These are phyloP conservation scores for Aspergillus olivimuriae DNA, from an alignment of 495 filamentous ascomycete species.

Conservation along the genomic window DNA sequence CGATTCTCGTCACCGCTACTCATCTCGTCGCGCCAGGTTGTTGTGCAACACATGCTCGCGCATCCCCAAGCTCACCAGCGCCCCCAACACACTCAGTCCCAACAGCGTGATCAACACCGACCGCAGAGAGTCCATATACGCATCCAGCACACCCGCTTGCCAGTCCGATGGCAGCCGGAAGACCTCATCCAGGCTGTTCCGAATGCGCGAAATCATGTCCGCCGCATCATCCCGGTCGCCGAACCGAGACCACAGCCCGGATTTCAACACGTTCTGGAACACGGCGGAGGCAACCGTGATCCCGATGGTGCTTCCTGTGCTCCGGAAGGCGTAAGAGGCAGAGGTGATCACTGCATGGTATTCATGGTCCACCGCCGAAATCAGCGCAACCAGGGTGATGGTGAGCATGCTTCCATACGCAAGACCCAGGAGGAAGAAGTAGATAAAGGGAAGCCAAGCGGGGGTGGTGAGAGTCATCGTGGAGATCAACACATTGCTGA, in stretches of 20 bases:
- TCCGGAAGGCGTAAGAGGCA: conserved; percentile 74
- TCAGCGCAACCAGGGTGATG: conserved; percentile 69
- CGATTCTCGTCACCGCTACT: not conserved
- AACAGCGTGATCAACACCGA: conserved; percentile 68
- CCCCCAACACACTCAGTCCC: conserved; percentile 53
- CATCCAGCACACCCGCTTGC: conserved; percentile 60
- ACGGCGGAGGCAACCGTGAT: conserved; percentile 70
- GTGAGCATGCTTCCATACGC: conserved; percentile 78
- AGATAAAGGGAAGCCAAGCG: conserved; percentile 56
- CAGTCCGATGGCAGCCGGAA: conserved; percentile 61
- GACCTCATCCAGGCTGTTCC: conserved; percentile 70
- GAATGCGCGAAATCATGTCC: conserved; percentile 61
- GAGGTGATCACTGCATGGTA: conserved; percentile 84
- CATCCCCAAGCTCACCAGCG: conserved; percentile 58
- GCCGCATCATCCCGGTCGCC: conserved; percentile 58
- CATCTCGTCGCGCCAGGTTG: conserved; percentile 51
- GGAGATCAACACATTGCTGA: conserved; percentile 41
- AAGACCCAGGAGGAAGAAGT: conserved; percentile 60
- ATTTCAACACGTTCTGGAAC: conserved; percentile 65
- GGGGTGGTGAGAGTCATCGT: conserved; percentile 54
- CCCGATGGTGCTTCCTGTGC: conserved; percentile 77
- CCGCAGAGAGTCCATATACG: conserved; percentile 70
- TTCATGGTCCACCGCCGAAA: conserved; percentile 73
- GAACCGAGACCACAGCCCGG: conserved; percentile 59
- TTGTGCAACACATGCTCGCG: conserved; percentile 73